These are phyloP conservation scores for Sinapis alba DNA, from an alignment of 441 rosid genomes.

Conservation along the genomic window DNA sequence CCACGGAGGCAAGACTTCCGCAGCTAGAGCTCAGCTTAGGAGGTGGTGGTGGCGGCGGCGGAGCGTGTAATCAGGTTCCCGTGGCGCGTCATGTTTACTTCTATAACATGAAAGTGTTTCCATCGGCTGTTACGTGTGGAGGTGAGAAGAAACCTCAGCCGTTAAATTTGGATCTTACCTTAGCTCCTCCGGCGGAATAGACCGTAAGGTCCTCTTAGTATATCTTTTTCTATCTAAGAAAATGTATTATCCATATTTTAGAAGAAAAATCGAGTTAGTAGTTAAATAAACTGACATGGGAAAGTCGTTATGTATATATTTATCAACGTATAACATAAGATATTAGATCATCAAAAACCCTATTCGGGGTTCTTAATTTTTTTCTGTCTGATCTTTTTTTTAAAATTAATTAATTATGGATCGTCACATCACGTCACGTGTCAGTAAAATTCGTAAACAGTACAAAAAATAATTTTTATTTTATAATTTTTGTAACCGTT, in stretches of 20 bases:
- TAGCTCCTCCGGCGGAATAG: constrained; percentile 49
- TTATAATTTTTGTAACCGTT: no score
- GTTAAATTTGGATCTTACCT: constrained; percentile 61
- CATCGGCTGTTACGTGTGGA: constrained; percentile 22
- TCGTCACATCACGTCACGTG: no score
- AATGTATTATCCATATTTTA: neutral
- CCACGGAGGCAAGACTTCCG: constrained; percentile 28
- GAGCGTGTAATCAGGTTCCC: constrained; percentile 24
- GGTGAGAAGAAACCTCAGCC: constrained; percentile 30
- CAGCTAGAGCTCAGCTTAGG: constrained; percentile 53
- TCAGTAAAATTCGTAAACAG: no score
- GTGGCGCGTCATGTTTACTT: constrained; percentile 45
- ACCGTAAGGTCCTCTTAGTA: constrained; percentile 18
- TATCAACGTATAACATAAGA: constrained; percentile 11
- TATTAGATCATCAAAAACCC: no score
- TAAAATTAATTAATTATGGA: no score
- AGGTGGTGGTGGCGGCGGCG: neutral
- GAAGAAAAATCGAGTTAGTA: neutral
- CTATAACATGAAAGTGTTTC: constrained; percentile 34
- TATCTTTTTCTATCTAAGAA: neutral
- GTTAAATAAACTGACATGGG: constrained; percentile 36
- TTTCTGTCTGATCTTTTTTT: no score
- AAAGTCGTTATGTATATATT: constrained; percentile 20
- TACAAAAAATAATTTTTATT: no score
- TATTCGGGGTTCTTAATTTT: no score